phyloP scores from a whole-genome alignment of 1,139 yeast species.

The Blastobotrys illinoisensis region DNA sequence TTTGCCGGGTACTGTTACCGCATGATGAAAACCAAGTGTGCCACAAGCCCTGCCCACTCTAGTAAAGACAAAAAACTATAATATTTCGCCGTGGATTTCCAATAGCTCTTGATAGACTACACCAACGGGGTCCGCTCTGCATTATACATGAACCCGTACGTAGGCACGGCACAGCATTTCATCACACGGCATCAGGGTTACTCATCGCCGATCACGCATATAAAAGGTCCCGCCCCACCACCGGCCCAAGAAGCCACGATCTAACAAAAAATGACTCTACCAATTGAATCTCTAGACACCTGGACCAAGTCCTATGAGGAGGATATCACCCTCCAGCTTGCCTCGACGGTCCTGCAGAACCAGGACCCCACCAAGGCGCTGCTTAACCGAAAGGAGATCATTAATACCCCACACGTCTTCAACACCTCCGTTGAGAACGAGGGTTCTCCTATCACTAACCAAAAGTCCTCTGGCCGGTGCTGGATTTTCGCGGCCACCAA shows the following conservation, averaged over 20 bases:
- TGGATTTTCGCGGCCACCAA: constrained; percentile 86
- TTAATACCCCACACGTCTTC: constrained; percentile 43
- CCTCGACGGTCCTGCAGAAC: constrained; percentile 31
- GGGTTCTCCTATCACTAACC: constrained; percentile 70
- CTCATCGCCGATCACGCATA: background rate
- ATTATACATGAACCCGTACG: too few relatives aligned
- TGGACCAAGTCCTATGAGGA: constrained; percentile 26
- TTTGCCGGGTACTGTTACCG: too few relatives aligned
- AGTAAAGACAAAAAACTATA: too few relatives aligned
- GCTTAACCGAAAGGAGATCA: constrained; percentile 41
- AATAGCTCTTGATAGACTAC: too few relatives aligned
- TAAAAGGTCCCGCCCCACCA: background rate
- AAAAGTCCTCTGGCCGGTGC: constrained; percentile 71
- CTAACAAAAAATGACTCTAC: constrained; percentile 11
- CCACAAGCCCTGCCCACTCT: too few relatives aligned
- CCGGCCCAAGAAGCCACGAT: background rate
- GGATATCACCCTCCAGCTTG: constrained; percentile 28
- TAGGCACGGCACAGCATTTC: too few relatives aligned
- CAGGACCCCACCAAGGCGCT: constrained; percentile 34
- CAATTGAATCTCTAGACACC: constrained; percentile 18
- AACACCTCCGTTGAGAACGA: constrained; percentile 56
- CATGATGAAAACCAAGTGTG: too few relatives aligned
- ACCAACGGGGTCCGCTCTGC: too few relatives aligned
- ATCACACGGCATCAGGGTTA: too few relatives aligned
- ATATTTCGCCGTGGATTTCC: too few relatives aligned